Percentiles rank a stretch among this genome's conserved stretches.
These are phyloP conservation scores for Nectriaceae sp. DNA, from an alignment of 2,329 filamentous ascomycete genomes.

Conservation along the genomic window DNA sequence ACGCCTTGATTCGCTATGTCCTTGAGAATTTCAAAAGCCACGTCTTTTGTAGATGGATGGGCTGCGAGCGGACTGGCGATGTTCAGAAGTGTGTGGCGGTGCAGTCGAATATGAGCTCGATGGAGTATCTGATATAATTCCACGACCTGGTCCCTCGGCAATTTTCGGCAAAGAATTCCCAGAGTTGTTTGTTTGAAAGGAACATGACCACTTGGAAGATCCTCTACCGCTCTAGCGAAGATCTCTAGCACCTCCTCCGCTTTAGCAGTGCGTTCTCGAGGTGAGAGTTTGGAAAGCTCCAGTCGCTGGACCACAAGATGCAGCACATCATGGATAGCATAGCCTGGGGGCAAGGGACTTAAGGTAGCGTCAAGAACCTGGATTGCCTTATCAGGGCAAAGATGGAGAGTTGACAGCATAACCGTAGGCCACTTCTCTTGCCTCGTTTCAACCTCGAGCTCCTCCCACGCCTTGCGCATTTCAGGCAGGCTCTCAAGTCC, in stretches of 20 bases:
- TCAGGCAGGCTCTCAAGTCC: constrained; percentile 26
- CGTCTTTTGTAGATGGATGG: constrained; percentile 39
- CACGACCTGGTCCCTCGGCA: constrained; percentile 33
- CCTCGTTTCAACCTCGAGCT: constrained; percentile 27
- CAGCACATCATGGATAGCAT: constrained; percentile 40
- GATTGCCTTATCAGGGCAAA: constrained; percentile 32
- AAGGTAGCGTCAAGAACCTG: constrained; percentile 41
- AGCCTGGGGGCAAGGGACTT: constrained; percentile 37
- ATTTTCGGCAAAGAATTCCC: constrained; percentile 31
- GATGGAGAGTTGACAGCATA: constrained; percentile 39
- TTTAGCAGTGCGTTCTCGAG: constrained; percentile 23
- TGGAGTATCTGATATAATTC: constrained; percentile 40
- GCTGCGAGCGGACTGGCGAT: constrained; percentile 49
- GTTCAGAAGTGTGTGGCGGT: constrained; percentile 48
- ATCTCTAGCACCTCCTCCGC: constrained; percentile 34
- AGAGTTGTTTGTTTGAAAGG: constrained; percentile 42
- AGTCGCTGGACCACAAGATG: constrained; percentile 31
- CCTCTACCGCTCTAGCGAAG: constrained; percentile 30
- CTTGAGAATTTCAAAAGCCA: constrained; percentile 44
- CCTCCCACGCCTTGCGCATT: constrained; percentile 38
- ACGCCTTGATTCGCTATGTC: constrained; percentile 38
- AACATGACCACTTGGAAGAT: constrained; percentile 31
- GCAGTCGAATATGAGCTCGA: constrained; percentile 32
- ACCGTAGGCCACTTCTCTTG: constrained; percentile 32
- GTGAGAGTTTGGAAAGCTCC: constrained; percentile 15